Percentiles rank a stretch among this genome's conserved stretches.
These are phyloP conservation scores for Pseudogymnoascus sp. DNA, from an alignment of 2,329 filamentous ascomycete genomes.

Conservation along the genomic window DNA sequence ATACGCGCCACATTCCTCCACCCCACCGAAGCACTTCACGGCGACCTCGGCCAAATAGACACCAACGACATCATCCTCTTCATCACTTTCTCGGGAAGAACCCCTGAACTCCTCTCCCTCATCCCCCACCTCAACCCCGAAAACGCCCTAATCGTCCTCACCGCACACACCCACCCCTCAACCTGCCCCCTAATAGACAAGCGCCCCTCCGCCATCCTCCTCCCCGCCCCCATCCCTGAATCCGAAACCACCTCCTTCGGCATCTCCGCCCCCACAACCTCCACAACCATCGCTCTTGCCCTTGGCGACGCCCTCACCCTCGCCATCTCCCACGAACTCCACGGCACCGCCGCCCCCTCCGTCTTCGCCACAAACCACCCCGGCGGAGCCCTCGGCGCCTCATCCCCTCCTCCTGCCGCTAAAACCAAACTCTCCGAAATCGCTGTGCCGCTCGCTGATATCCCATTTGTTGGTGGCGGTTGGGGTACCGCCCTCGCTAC, in stretches of 20 bases:
- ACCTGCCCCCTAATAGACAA: constrained; percentile 60
- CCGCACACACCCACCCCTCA: constrained; percentile 56
- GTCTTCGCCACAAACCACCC: constrained; percentile 74
- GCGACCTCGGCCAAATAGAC: constrained; percentile 75
- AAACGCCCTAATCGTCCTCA: constrained; percentile 69
- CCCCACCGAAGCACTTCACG: constrained; percentile 85
- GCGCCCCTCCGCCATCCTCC: constrained; percentile 58
- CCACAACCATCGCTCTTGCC: constrained; percentile 80
- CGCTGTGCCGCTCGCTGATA: constrained; percentile 39
- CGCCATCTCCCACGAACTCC: constrained; percentile 63
- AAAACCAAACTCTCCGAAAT: constrained; percentile 28
- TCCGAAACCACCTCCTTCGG: constrained; percentile 73
- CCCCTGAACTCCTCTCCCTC: constrained; percentile 68
- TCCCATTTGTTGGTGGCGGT: constrained; percentile 30
- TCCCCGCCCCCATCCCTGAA: constrained; percentile 79
- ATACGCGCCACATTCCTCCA: constrained; percentile 76
- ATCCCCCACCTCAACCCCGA: constrained; percentile 64
- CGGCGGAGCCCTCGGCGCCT: constrained; percentile 77
- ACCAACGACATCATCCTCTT: constrained; percentile 71
- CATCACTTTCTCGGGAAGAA: constrained; percentile 85
- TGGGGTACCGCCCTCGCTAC: constrained; percentile 31
- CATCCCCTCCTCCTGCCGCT: constrained; percentile 12
- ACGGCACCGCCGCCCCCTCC: constrained; percentile 44
- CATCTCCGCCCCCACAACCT: constrained; percentile 80
- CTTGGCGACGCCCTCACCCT: constrained; percentile 83